Conservation (phyloP, 2,329 filamentous ascomycete genomes). For the Nothophaeocryptopus gaeumannii region DNA sequence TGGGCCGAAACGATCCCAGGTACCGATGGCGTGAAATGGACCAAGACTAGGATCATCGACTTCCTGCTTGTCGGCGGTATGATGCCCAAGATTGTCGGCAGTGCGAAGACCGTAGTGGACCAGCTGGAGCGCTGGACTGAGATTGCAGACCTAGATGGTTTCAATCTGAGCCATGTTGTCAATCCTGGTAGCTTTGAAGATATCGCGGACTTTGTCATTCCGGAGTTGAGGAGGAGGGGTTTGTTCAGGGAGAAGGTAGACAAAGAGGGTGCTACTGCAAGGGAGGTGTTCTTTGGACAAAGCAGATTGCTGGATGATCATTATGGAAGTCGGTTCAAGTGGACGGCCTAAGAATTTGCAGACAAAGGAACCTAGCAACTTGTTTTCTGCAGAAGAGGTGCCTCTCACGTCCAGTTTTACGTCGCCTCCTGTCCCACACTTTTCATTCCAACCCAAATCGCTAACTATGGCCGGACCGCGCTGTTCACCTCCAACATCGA, state of each 20-base stretch:
- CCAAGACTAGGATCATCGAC: constrained; percentile 41
- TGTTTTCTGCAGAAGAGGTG: too few species aligned
- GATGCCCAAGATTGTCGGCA: constrained; percentile 55
- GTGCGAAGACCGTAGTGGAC: constrained; percentile 61
- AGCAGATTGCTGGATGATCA: constrained; percentile 1
- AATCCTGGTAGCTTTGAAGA: constrained; percentile 10
- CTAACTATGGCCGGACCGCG: too few species aligned
- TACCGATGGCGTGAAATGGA: constrained; percentile 41
- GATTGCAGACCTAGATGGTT: constrained; percentile 68
- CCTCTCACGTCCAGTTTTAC: too few species aligned
- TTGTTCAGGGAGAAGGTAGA: constrained; percentile 43
- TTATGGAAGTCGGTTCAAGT: constrained; percentile 1
- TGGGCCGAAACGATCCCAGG: constrained; percentile 41
- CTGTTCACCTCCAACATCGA: too few species aligned
- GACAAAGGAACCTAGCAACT: background rate
- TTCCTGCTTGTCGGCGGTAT: constrained; percentile 48
- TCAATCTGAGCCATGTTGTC: constrained; percentile 54
- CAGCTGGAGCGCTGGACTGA: constrained; percentile 62
- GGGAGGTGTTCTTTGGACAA: constrained; percentile 3
- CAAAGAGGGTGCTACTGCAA: background rate
- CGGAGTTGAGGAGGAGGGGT: constrained; percentile 56
- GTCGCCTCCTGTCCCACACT: too few species aligned
- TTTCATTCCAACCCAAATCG: too few species aligned
- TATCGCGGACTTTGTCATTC: constrained; percentile 61
- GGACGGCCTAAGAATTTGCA: background rate